phyloP scores from a whole-genome alignment of 768 basidiomycete species.

The Tricholoma saponaceum region DNA sequence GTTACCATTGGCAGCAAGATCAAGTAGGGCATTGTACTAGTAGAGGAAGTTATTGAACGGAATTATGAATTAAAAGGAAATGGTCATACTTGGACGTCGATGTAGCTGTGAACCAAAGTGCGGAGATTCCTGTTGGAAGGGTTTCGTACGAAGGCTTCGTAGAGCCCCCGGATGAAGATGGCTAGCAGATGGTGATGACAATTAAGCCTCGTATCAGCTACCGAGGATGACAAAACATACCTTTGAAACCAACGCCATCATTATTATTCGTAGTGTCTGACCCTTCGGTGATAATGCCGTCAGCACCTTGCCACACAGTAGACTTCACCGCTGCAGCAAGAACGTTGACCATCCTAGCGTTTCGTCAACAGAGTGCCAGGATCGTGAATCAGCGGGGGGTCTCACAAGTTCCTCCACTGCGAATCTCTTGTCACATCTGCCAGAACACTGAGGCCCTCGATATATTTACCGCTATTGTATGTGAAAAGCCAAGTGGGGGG shows the following conservation, averaged over 20 bases:
- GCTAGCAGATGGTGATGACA: slow-evolving; percentile 26
- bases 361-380: too few species aligned
- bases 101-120: slow-evolving; percentile 43
- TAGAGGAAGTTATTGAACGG: background rate
- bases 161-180: slow-evolving; percentile 43
- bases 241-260: slow-evolving; percentile 51
- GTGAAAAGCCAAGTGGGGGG: slow-evolving; percentile 46
- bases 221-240: slow-evolving; percentile 22
- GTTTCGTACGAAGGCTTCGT: slow-evolving; percentile 40
- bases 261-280: slow-evolving; percentile 35
- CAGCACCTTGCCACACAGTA: slow-evolving; percentile 39
- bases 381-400: too few species aligned
- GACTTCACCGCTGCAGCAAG: slow-evolving; percentile 40
- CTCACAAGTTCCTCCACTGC: background rate
- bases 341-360: slow-evolving; percentile 35
- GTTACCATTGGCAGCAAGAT: slow-evolving; percentile 38
- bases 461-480: slow-evolving; percentile 51
- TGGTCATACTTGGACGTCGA: slow-evolving; percentile 42
- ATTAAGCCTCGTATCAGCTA: too few species aligned
- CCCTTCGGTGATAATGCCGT: slow-evolving; percentile 53
- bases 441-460: slow-evolving; percentile 48
- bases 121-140: slow-evolving; percentile 31
- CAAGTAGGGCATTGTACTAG: slow-evolving; percentile 48
- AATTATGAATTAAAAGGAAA: background rate
- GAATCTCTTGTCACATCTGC: slow-evolving; percentile 32